Evolutionary conservation across 1,139 yeast species (phyloP).

Genomic region (Protomyces inouyei): DNA sequence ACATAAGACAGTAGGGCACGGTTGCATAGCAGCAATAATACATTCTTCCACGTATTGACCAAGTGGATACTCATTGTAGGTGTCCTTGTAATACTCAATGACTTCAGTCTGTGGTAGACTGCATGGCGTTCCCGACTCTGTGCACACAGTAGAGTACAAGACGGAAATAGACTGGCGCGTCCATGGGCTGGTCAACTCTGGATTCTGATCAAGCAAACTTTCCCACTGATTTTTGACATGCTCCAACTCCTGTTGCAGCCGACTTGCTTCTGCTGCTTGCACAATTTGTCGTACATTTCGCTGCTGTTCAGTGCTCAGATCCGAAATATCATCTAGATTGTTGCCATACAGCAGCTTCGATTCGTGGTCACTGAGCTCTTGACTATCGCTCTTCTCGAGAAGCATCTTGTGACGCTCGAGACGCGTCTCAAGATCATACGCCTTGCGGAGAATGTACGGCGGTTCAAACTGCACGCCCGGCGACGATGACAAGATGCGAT

Average conservation of each 20-base stretch:
- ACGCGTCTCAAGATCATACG: constrained; percentile 40
- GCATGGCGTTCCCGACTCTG: constrained; percentile 85
- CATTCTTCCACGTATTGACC: constrained; percentile 84
- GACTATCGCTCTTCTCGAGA: constrained; percentile 3
- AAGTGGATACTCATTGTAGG: constrained; percentile 63
- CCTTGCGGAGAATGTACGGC: constrained; percentile 54
- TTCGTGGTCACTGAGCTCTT: constrained; percentile 3
- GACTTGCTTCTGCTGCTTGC: constrained; percentile 19
- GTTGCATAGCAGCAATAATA: constrained; percentile 59
- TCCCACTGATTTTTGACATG: constrained; percentile 54
- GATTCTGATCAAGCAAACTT: constrained; percentile 45
- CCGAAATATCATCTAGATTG: constrained; percentile 17
- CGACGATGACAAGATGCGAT: constrained; percentile 55
- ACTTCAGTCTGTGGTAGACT: constrained; percentile 79
- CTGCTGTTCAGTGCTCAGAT: constrained; percentile 14
- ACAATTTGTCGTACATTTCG: constrained; percentile 10
- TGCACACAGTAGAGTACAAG: constrained; percentile 75
- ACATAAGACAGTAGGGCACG: constrained; percentile 70
- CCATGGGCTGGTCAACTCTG: constrained; percentile 53
- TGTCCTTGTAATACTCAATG: constrained; percentile 84
- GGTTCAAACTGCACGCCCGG: constrained; percentile 67
- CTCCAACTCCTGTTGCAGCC: constrained; percentile 15
- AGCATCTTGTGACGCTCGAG: constrained; percentile 32
- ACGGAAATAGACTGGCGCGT: constrained; percentile 74
- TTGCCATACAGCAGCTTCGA: constrained; percentile 7